Evolutionary conservation across 192 early-diverging fungal species (phyloP).

Genomic region (Neocallimastix lanati): DNA sequence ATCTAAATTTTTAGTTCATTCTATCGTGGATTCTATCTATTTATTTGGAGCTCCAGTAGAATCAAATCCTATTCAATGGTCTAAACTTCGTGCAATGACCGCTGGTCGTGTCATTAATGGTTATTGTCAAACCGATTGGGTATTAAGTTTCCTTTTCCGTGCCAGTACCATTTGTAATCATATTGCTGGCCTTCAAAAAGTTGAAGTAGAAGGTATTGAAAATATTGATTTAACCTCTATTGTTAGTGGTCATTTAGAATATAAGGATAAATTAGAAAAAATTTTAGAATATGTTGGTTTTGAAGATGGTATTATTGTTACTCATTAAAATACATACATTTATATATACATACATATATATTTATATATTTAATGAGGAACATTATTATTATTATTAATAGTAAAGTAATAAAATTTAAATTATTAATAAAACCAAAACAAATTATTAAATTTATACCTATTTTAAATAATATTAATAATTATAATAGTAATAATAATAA

Average conservation of each 20-base stretch:
- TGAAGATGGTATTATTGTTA: no score
- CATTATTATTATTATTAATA: no score
- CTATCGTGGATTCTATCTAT: constrained; percentile 65
- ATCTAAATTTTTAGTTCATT: constrained; percentile 47
- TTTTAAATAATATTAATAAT: no score
- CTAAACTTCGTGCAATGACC: constrained; percentile 51
- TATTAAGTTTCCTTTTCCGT: constrained; percentile 79
- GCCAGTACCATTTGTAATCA: constrained; percentile 55
- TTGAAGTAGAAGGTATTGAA: constrained; percentile 51
- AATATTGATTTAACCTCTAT: constrained; percentile 65
- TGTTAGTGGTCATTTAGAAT: constrained; percentile 74
- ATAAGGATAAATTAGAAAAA: constrained; percentile 8
- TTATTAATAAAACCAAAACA: no score
- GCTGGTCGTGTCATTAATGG: constrained; percentile 77
- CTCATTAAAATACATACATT: no score
- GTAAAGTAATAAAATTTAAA: no score
- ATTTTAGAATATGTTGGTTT: no score
- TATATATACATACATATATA: no score
- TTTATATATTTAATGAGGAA: no score
- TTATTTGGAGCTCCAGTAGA: constrained; percentile 80
- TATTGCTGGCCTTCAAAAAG: constrained; percentile 69
- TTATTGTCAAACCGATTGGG: constrained; percentile 73
- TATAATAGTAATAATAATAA: no score
- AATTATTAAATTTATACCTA: no score
- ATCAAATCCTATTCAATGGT: constrained; percentile 64